These are phyloP conservation scores for Hamiltosporidium tvaerminnensis DNA, from an alignment of 371 early-diverging fungal species.

Conservation along the genomic window DNA sequence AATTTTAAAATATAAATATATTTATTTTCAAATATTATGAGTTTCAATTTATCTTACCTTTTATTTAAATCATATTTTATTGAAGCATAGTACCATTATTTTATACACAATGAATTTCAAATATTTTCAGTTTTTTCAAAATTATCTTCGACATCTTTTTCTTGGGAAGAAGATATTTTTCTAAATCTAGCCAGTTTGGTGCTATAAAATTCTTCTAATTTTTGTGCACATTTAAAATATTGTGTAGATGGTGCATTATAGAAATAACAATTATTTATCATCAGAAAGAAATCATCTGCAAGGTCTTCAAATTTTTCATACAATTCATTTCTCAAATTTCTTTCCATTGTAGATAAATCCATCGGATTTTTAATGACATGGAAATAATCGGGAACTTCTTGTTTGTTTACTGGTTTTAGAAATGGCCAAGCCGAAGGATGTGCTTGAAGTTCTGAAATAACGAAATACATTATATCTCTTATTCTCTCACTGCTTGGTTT, in stretches of 20 bases:
- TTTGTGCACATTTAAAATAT: conserved; percentile 63
- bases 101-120: too few relatives aligned
- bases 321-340: conserved; percentile 60
- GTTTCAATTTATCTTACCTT: too few relatives aligned
- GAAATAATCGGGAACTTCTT: conserved; percentile 76
- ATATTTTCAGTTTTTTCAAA: too few relatives aligned
- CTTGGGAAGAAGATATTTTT: too few relatives aligned
- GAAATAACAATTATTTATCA: conserved; percentile 65
- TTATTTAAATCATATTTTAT: too few relatives aligned
- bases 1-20: too few relatives aligned
- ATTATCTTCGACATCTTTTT: too few relatives aligned
- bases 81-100: too few relatives aligned
- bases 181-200: too few relatives aligned
- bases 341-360: conserved; percentile 66
- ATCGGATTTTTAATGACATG: conserved; percentile 86
- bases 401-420: conserved; percentile 70
- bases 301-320: conserved; percentile 63
- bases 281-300: conserved; percentile 60
- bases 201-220: too few relatives aligned
- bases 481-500: not conserved
- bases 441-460: conserved; percentile 61
- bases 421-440: conserved; percentile 86
- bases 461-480: conserved; percentile 56
- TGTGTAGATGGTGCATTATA: conserved; percentile 65
- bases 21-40: too few relatives aligned